A percentile compares a stretch with the other conserved stretches of the same genome.
Evolutionary conservation across 345 rosid species (phyloP).

Genomic region (Populus alba): DNA sequence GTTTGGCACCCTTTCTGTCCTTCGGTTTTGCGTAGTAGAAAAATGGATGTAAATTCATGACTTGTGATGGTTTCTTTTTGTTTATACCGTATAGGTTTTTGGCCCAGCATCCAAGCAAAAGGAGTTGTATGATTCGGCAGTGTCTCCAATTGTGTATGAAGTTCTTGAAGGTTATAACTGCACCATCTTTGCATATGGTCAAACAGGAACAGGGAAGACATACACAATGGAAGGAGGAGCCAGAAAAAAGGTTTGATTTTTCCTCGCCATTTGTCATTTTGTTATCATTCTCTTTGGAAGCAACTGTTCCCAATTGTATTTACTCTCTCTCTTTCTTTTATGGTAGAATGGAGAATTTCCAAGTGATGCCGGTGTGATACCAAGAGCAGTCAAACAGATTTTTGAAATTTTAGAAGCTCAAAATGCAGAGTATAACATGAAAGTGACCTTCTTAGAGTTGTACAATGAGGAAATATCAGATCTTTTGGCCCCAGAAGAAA

Average conservation of each 20-base stretch:
- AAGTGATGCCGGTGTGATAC: conserved; percentile 94
- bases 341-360: conserved; percentile 95
- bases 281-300: neutral
- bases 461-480: conserved; percentile 96
- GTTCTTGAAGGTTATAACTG: conserved; percentile 98
- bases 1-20: neutral
- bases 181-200: conserved; percentile 99
- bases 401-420: conserved; percentile 90
- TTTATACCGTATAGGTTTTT: conserved; percentile 53
- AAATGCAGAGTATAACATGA: conserved; percentile 90
- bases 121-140: conserved; percentile 77
- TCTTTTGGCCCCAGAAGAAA: conserved; percentile 91
- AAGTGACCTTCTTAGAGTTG: conserved; percentile 91
- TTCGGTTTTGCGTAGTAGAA: neutral
- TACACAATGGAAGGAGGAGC: conserved; percentile 99
- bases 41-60: neutral
- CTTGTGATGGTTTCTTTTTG: neutral
- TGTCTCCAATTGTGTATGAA: conserved; percentile 90
- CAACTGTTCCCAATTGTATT: conserved; percentile 18
- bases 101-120: conserved; percentile 89
- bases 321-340: conserved; percentile 5
- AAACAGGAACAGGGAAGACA: conserved; percentile 97
- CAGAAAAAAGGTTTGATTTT: conserved; percentile 68
- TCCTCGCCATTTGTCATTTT: neutral
- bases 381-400: conserved; percentile 88